A percentile compares a stretch with the other conserved stretches of the same genome.
Conservation (phyloP, 2,329 filamentous ascomycete species). For the Parasarocladium wereldwijsianum region DNA sequence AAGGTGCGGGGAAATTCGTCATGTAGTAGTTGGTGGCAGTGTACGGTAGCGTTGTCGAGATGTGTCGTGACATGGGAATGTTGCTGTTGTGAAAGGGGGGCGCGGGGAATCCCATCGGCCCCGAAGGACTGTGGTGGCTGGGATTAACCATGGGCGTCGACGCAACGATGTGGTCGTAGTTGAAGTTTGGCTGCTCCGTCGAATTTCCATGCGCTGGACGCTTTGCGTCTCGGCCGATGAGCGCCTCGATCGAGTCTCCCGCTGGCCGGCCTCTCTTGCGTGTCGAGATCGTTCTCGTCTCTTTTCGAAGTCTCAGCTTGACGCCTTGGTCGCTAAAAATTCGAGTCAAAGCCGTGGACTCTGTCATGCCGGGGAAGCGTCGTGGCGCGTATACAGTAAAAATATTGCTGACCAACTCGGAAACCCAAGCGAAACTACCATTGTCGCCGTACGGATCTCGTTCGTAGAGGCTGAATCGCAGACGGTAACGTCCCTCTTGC, state of each 20-base stretch:
- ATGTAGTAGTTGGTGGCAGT: constrained; percentile 3
- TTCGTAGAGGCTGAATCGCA: constrained; percentile 61
- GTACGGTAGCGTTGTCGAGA: constrained; percentile 3
- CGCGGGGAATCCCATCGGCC: constrained; percentile 3
- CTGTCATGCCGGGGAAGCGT: constrained; percentile 63
- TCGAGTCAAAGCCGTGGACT: constrained; percentile 68
- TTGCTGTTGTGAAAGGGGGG: constrained; percentile 6
- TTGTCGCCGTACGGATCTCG: constrained; percentile 14
- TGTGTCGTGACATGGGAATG: constrained; percentile 5
- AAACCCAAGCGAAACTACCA: constrained; percentile 10
- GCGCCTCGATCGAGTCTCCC: constrained; percentile 8
- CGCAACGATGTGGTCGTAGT: constrained; percentile 6
- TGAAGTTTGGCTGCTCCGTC: constrained; percentile 8
- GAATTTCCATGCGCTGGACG: too few species aligned
- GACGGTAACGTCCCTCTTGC: constrained; percentile 53
- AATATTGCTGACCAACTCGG: constrained; percentile 32
- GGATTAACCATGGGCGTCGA: too few species aligned
- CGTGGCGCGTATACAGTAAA: constrained; percentile 55
- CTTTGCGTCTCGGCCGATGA: constrained; percentile 9
- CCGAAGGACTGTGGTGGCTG: constrained; percentile 5
- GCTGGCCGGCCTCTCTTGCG: constrained; percentile 26
- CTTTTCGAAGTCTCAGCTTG: constrained; percentile 67
- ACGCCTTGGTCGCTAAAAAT: constrained; percentile 82
- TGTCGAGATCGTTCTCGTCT: constrained; percentile 46
- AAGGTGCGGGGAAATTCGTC: constrained; percentile 4